phyloP scores from a whole-genome alignment of 2,329 filamentous ascomycete species.

The Seiridium cupressi region DNA sequence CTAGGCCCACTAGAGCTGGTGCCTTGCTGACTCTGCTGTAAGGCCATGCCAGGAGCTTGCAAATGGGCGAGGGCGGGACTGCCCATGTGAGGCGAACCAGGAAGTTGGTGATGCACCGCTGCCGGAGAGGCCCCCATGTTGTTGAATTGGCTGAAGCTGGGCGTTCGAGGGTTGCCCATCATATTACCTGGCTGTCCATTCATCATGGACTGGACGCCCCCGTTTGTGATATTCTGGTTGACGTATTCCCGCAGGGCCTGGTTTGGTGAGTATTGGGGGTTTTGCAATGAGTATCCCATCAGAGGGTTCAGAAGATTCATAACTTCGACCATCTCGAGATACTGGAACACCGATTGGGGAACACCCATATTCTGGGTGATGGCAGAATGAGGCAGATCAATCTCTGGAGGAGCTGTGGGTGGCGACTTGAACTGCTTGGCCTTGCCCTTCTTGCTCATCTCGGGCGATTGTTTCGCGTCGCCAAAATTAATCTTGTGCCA shows the following conservation, averaged over 20 bases:
- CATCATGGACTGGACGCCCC: constrained; percentile 31
- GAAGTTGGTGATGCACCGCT: constrained; percentile 57
- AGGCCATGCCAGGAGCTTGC: constrained; percentile 65
- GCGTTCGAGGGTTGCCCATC: constrained; percentile 50
- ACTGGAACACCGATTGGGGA: constrained; percentile 60
- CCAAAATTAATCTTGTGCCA: constrained; percentile 59
- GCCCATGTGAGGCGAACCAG: constrained; percentile 60
- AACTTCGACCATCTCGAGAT: constrained; percentile 66
- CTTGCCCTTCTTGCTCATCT: constrained; percentile 68
- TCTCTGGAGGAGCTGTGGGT: constrained; percentile 55
- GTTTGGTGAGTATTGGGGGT: constrained; percentile 55
- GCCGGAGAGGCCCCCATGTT: constrained; percentile 60
- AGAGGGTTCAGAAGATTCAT: constrained; percentile 49
- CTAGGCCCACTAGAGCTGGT: constrained; percentile 65
- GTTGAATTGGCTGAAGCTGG: constrained; percentile 55
- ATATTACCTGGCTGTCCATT: constrained; percentile 45
- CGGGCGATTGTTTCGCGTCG: constrained; percentile 59
- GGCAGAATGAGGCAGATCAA: constrained; percentile 57
- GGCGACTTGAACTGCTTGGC: constrained; percentile 58
- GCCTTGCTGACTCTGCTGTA: constrained; percentile 67
- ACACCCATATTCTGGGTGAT: constrained; percentile 58
- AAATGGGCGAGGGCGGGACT: constrained; percentile 62
- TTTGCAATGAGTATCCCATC: constrained; percentile 55
- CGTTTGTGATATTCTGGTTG: constrained; percentile 39
- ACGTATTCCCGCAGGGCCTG: constrained; percentile 61